phyloP scores from a whole-genome alignment of 495 filamentous ascomycete genomes.

The Clohesyomyces aquaticus region DNA sequence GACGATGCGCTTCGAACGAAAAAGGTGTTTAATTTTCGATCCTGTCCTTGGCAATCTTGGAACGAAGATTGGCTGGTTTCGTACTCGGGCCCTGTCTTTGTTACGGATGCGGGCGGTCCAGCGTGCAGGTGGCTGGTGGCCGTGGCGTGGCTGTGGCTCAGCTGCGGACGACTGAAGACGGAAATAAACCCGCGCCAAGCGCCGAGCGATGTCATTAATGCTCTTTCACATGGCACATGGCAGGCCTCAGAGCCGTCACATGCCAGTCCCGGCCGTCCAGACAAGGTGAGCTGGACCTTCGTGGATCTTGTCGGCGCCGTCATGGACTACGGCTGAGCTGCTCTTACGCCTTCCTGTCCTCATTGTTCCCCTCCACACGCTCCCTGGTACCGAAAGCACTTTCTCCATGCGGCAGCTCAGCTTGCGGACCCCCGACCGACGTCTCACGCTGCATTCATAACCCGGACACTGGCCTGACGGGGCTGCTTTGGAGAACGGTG shows the following conservation, averaged over 20 bases:
- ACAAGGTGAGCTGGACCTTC: too few relatives aligned
- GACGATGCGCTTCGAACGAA: too few relatives aligned
- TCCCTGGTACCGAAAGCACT: not conserved
- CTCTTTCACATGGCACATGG: conserved; percentile 32
- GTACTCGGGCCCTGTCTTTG: too few relatives aligned
- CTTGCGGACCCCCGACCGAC: not conserved
- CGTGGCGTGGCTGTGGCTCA: not conserved
- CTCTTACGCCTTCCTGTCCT: not conserved
- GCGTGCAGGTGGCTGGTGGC: not conserved
- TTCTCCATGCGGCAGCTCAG: conserved; percentile 6
- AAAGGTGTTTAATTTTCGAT: too few relatives aligned
- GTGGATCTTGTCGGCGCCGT: not conserved
- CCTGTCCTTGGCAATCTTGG: too few relatives aligned
- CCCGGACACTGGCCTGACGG: not conserved
- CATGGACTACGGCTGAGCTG: conserved; percentile 27
- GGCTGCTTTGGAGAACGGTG: not conserved
- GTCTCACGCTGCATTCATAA: not conserved
- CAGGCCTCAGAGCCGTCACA: conserved; percentile 18
- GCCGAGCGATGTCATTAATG: conserved; percentile 18
- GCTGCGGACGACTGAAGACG: not conserved
- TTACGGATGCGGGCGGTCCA: not conserved
- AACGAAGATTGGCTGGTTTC: too few relatives aligned
- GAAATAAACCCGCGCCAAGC: too few relatives aligned
- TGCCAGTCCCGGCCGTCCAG: conserved; percentile 12
- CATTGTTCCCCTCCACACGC: not conserved